A percentile compares a stretch with the other conserved stretches of the same genome.
These are phyloP conservation scores for Porcisia deanei DNA, from an alignment of 208 protist genomes.

Conservation along the genomic window DNA sequence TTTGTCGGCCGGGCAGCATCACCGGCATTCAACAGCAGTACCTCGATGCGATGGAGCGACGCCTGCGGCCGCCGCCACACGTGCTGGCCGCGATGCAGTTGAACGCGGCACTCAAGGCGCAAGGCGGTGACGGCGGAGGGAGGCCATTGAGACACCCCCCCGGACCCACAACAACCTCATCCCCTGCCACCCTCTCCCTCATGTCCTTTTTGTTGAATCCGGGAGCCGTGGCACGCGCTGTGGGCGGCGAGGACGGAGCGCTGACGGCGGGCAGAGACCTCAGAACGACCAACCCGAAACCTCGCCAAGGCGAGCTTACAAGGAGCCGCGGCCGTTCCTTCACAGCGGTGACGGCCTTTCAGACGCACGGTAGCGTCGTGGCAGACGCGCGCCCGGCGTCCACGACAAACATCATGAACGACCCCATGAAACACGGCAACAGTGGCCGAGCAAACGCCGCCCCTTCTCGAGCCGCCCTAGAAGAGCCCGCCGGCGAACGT, in stretches of 20 bases:
- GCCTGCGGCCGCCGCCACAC: conserved; percentile 41
- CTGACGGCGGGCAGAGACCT: neutral
- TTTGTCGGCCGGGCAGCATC: conserved; percentile 96
- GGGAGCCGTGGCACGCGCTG: neutral
- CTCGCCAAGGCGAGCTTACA: neutral
- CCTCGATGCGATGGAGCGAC: conserved; percentile 80
- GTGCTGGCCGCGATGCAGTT: conserved; percentile 24
- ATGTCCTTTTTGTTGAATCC: no score
- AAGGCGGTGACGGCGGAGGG: neutral
- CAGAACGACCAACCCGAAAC: neutral
- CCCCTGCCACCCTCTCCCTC: neutral
- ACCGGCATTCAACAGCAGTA: conserved; percentile 97
- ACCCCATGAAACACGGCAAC: neutral
- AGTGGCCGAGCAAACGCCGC: neutral
- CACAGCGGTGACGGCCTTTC: conserved; percentile 10
- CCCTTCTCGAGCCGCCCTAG: neutral
- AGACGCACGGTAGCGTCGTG: conserved; percentile 28
- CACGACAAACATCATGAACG: neutral
- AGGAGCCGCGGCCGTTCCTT: neutral
- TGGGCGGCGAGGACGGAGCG: neutral
- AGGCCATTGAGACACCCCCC: neutral
- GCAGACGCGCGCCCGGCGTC: conserved; percentile 21
- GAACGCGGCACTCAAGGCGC: neutral
- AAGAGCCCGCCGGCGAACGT: neutral
- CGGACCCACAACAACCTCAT: neutral